phyloP scores from a whole-genome alignment of 225 moss, liverwort and hornwort genomes.

The Physcomitrium patens region DNA sequence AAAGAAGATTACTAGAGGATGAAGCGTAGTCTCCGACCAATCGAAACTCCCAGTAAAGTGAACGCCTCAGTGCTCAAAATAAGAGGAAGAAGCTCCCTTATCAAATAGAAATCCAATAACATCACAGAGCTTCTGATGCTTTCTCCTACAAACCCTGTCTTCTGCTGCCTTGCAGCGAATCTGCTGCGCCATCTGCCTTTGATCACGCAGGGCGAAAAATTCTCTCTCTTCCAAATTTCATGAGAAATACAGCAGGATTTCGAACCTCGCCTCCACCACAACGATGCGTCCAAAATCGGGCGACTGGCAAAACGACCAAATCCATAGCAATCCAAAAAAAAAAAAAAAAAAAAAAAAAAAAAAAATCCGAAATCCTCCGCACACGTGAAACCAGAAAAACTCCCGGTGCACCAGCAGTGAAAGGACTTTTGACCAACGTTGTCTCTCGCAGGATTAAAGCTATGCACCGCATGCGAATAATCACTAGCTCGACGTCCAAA shows the following conservation, averaged over 20 bases:
- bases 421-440: not conserved
- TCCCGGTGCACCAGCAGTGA: not conserved
- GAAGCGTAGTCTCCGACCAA: constrained; percentile 25
- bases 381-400: not conserved
- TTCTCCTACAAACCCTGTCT: not conserved
- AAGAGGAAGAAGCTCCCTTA: constrained; percentile 45
- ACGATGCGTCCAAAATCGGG: not conserved
- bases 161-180: not conserved
- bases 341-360: too few relatives aligned
- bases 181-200: not conserved
- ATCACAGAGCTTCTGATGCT: not conserved
- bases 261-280: not conserved
- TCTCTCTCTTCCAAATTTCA: not conserved
- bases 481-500: not conserved
- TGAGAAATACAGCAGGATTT: not conserved
- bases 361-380: not conserved
- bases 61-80: constrained; percentile 37
- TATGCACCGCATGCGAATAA: not conserved
- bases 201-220: not conserved
- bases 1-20: not conserved
- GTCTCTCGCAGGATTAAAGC: not conserved
- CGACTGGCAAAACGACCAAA: not conserved
- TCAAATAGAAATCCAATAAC: constrained; percentile 35
- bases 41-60: constrained; percentile 38
- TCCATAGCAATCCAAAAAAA: not conserved